These are phyloP conservation scores for Cronartium ribicola DNA, from an alignment of 1,284 basidiomycete genomes.

Conservation along the genomic window DNA sequence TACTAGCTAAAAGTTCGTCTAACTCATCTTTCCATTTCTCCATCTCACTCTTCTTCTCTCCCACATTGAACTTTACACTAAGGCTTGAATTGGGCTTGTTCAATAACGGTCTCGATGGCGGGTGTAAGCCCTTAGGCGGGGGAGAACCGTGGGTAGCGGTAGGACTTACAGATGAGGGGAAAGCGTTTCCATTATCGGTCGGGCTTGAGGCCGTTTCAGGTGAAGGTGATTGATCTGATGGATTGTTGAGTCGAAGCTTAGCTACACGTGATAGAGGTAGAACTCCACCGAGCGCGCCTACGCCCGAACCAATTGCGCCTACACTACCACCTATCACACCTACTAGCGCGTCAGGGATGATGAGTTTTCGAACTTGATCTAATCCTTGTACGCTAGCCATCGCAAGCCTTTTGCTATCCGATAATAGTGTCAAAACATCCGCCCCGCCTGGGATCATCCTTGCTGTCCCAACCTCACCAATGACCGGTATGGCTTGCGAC, in stretches of 20 bases:
- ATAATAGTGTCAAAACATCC: conserved; percentile 58
- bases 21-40: conserved; percentile 72
- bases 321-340: conserved; percentile 52
- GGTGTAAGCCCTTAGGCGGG: neutral
- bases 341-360: conserved; percentile 78
- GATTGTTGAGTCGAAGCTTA: conserved; percentile 62
- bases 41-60: conserved; percentile 54
- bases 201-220: conserved; percentile 39
- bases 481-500: conserved; percentile 16
- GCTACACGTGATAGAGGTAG: conserved; percentile 62
- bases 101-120: neutral
- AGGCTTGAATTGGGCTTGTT: neutral
- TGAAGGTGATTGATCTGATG: conserved; percentile 55
- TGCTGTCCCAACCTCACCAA: neutral
- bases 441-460: neutral
- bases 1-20: conserved; percentile 78
- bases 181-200: conserved; percentile 49
- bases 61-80: neutral
- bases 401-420: conserved; percentile 65
- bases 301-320: conserved; percentile 44
- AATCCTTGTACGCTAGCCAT: conserved; percentile 62
- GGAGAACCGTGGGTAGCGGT: neutral
- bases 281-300: conserved; percentile 46
- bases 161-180: neutral
- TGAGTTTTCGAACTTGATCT: conserved; percentile 79